Percentiles rank a stretch among this genome's conserved stretches.
Conservation (phyloP, 495 filamentous ascomycete genomes). For the Pyronema omphalodes region DNA sequence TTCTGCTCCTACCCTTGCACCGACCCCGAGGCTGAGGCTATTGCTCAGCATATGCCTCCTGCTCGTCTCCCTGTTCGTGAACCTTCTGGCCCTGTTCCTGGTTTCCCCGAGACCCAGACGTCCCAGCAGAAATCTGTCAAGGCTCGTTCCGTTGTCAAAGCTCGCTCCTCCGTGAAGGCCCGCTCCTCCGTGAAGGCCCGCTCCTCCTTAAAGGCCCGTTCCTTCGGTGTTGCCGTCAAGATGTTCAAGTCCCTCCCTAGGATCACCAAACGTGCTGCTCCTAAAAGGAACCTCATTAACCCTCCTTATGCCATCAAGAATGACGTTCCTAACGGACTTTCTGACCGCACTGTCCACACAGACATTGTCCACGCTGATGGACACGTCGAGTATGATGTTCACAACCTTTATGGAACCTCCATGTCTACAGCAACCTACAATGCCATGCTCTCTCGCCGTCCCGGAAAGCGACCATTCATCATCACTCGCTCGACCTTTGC, state of each 20-base stretch:
- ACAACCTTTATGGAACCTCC: slow-evolving; percentile 73
- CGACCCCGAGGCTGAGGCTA: slow-evolving; percentile 36
- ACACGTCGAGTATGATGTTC: slow-evolving; percentile 55
- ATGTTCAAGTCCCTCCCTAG: not conserved
- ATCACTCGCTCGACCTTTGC: slow-evolving; percentile 77
- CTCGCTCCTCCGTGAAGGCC: too few species aligned
- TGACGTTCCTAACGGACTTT: slow-evolving; percentile 40
- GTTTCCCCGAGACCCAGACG: slow-evolving; percentile 28
- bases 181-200: too few species aligned
- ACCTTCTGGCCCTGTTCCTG: slow-evolving; percentile 44
- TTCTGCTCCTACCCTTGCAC: slow-evolving; percentile 60
- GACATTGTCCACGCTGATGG: slow-evolving; percentile 57
- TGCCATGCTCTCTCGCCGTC: slow-evolving; percentile 53
- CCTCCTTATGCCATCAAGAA: slow-evolving; percentile 65
- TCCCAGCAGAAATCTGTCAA: slow-evolving; percentile 2
- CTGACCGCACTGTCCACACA: slow-evolving; percentile 56
- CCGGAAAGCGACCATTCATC: slow-evolving; percentile 48
- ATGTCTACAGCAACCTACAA: slow-evolving; percentile 51
- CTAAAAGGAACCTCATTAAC: slow-evolving; percentile 45
- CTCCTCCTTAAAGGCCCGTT: too few species aligned
- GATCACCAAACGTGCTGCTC: slow-evolving; percentile 33
- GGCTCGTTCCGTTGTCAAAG: too few species aligned
- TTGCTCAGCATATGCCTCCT: slow-evolving; percentile 44
- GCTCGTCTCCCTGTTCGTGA: slow-evolving; percentile 42
- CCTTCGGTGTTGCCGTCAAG: not conserved